These are phyloP conservation scores for Blastocystis sp. DNA, from an alignment of 352 stramenopile species.

Conservation along the genomic window DNA sequence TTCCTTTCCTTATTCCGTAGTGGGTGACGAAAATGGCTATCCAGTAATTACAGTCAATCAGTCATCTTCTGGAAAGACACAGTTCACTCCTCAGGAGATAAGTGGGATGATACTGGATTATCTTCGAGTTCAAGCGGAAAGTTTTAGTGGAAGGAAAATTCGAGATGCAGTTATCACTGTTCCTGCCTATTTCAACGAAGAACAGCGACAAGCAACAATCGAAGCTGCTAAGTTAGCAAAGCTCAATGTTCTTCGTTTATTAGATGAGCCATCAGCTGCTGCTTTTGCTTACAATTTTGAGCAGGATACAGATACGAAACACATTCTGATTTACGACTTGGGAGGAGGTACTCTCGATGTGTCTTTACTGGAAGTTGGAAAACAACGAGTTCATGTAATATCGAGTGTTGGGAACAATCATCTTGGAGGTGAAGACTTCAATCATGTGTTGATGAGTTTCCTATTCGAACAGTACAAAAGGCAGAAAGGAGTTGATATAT, in stretches of 20 bases:
- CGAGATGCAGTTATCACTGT: slow-evolving; percentile 50
- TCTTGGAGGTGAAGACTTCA: slow-evolving; percentile 72
- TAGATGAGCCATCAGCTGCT: slow-evolving; percentile 93
- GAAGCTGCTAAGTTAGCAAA: slow-evolving; percentile 82
- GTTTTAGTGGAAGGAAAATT: background rate
- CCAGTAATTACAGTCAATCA: background rate
- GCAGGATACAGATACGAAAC: slow-evolving; percentile 87
- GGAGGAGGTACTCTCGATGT: slow-evolving; percentile 97
- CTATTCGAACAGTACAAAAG: slow-evolving; percentile 99
- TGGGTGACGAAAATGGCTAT: background rate
- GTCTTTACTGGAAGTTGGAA: slow-evolving; percentile 72
- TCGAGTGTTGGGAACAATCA: slow-evolving; percentile 72
- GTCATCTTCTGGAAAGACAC: background rate
- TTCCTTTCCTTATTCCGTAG: slow-evolving; percentile 19
- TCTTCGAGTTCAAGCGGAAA: slow-evolving; percentile 7
- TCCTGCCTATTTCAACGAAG: slow-evolving; percentile 57
- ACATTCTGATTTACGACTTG: slow-evolving; percentile 94
- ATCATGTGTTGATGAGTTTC: slow-evolving; percentile 89
- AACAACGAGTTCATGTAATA: slow-evolving; percentile 84
- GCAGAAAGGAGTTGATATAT: slow-evolving; percentile 86
- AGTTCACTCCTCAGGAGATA: slow-evolving; percentile 44
- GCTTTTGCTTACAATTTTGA: slow-evolving; percentile 84
- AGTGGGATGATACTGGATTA: slow-evolving; percentile 13
- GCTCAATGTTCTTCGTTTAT: slow-evolving; percentile 89
- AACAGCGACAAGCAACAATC: background rate